Base-by-base conservation (phyloP, 352 stramenopile genomes). In the Phytophthora pseudosyringae region DNA sequence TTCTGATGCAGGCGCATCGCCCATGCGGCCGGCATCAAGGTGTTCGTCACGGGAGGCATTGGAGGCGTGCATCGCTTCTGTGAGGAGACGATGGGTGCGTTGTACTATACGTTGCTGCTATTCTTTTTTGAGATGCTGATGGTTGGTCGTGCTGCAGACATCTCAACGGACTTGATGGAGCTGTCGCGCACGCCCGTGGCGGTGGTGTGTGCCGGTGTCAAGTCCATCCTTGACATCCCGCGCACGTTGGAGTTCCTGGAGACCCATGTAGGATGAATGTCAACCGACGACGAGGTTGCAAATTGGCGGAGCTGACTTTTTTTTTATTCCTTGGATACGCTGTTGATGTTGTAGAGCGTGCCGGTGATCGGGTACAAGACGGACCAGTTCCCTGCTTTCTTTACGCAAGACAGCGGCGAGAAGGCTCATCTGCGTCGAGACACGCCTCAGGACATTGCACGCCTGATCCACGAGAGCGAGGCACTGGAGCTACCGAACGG, bases 151-250 rank as follows among this genome's bases (percentile, higher is more conserved):
- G 13, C 6, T 62, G 26, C 76, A 91, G 94, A 98, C 50, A 91
- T 99, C 26, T 99, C 93, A 33, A 97, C 97, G 11, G 98, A 99
- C 80, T 82, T 99, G 36, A 93, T 94, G 58, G 97, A 99, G 80
- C 75, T 98, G 18, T 93, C 88, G 32, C 89, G 91, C n/a, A 99
- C 97, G 18, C 96, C 95, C 0, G 86, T 99, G 13, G 83, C 97
- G 8, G 98, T 99, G 28, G 87, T 99, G 21, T 99, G 94, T 59
- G 97, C 97, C 11, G 98, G 98, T n/a, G 93, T 99, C 64, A 99
- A 99, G 80, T 98, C 89, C 25, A 99, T 99, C 68, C 76, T 99
- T 16, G 98, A 99, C 76, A 98, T 99, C 48, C 82, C 85, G 13
- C 78, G 90, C 35, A 99, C 97, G 18, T 73, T 99, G 3, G 97